Conservation (phyloP, 768 basidiomycete genomes). For the Phylloporus sp. region DNA sequence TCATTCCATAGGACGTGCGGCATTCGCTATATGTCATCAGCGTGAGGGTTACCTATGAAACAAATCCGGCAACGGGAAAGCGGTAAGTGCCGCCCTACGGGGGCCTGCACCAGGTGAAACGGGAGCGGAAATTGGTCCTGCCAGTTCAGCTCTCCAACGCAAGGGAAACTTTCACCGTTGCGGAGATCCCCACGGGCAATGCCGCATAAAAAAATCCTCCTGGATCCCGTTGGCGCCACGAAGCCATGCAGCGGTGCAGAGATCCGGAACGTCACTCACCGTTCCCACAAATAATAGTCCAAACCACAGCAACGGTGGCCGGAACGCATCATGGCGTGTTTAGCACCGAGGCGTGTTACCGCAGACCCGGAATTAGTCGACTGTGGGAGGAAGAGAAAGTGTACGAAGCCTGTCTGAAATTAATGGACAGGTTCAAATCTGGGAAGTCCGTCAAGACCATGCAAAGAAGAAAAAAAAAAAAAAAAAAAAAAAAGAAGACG, state of each 20-base stretch:
- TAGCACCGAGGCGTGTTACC: neutral
- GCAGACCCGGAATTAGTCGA: neutral
- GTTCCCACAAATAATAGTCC: neutral
- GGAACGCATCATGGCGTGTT: neutral
- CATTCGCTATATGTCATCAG: neutral
- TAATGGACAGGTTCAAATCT: neutral
- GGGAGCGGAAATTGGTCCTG: neutral
- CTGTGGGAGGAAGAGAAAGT: neutral
- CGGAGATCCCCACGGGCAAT: neutral
- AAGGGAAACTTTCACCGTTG: neutral
- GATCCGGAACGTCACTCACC: neutral
- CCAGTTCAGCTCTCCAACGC: neutral
- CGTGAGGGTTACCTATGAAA: constrained; percentile 3
- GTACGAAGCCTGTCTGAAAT: neutral
- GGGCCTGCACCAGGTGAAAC: neutral
- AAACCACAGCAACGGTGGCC: neutral
- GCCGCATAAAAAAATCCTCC: neutral
- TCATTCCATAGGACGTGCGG: neutral
- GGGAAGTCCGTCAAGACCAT: constrained; percentile 8
- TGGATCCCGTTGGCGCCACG: neutral
- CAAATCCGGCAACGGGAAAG: neutral
- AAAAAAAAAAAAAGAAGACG: constrained; percentile 2
- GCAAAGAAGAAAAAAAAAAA: neutral
- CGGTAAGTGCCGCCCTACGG: neutral
- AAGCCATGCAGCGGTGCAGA: neutral